Base-by-base conservation (phyloP, 108 stramenopile genomes). In the Fistulifera solaris region DNA sequence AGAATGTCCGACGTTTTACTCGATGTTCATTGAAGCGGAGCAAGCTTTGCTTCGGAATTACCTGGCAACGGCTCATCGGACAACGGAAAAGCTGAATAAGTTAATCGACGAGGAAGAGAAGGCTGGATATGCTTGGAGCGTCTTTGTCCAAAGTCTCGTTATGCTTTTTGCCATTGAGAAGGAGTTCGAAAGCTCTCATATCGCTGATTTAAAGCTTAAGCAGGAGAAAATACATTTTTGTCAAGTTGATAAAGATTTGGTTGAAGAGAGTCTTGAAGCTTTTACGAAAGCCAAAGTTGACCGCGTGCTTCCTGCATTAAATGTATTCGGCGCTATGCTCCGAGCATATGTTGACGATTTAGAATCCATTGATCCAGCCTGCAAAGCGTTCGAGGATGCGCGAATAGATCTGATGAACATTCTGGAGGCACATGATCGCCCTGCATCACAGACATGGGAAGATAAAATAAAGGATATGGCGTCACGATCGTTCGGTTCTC, bases 111-210 rank as follows among this genome's bases (percentile, higher is more conserved):
- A 80, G 25, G 89, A 90, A 58, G 66, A 66, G 13, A 46, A 64
- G 19, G 42, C 78, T 38, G 82, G 80, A 12, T 62, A 59, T 11
- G 67, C 80, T 25, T 90, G 89, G 89, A 82, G 82, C 35, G 43
- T 68, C 5, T 73, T 90, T 54, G 85, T 83, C 16, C 75, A 79
- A 41, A 61, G 77, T 15, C 24, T 90, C 38, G 78, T 79, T 16
- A 80, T 75, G 58, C 65, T 90, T 26, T 90, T 82, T 73, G 62
- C 80, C 24, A 76, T 74, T 21, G 89, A 90, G 52, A 90, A 86
- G 54, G 84, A 90, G 27, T 52, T 86, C 6, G 89, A 87, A 62
- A 70, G 55, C 25, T 73, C 72, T 17, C 66, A 70, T 24, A 27
- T 38, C 8, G 46, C n/a, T 5, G 42, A 18, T 19, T 26, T 54